phyloP scores from a whole-genome alignment of 1,284 basidiomycete species.

The Inonotus obliquus region DNA sequence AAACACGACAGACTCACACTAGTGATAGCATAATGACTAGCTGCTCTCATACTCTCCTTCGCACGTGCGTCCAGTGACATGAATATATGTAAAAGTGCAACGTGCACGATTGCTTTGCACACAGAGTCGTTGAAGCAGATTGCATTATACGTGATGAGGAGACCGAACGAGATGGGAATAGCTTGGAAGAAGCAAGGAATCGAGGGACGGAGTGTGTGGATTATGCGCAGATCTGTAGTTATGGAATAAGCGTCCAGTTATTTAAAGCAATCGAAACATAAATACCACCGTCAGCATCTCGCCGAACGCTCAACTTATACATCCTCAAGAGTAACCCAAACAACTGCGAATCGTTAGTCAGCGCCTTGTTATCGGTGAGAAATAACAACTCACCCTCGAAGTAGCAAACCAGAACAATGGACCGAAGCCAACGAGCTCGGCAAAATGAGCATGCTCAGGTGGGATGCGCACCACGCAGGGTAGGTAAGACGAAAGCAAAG shows the following conservation, averaged over 20 bases:
- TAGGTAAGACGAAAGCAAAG: constrained; percentile 4
- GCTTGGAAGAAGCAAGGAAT: neutral
- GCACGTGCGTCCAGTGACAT: constrained; percentile 5
- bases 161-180: neutral
- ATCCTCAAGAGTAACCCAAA: neutral
- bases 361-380: neutral
- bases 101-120: constrained; percentile 7
- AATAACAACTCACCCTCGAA: neutral
- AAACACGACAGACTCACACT: neutral
- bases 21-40: constrained; percentile 2
- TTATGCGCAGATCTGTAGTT: constrained; percentile 6
- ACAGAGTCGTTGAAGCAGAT: neutral
- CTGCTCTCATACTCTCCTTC: constrained; percentile 3
- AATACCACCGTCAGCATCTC: constrained; percentile 7
- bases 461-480: neutral
- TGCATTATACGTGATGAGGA: constrained; percentile 1
- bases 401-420: constrained; percentile 9
- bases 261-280: neutral
- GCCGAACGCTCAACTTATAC: neutral
- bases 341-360: neutral
- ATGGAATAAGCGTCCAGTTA: neutral
- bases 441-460: neutral
- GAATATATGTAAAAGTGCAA: constrained; percentile 11
- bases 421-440: neutral
- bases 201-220: neutral